phyloP scores from a whole-genome alignment of 1,284 basidiomycete species.

The Megacollybia platyphylla region DNA sequence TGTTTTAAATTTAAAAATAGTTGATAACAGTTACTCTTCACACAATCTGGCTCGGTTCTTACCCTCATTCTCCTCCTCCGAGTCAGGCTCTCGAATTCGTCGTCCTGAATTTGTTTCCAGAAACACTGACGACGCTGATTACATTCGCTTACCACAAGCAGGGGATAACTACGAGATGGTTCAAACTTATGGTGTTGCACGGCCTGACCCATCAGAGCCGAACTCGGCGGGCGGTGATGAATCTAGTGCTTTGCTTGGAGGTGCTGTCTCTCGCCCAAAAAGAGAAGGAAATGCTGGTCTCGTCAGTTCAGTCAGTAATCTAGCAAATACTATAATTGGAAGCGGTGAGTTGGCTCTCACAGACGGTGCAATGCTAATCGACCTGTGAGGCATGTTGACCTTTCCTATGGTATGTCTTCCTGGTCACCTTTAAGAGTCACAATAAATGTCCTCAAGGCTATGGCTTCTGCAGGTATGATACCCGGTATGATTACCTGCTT shows the following conservation, averaged over 20 bases:
- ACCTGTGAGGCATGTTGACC: constrained; percentile 60
- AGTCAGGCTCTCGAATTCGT: not conserved
- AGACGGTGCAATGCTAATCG: not conserved
- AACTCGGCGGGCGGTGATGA: constrained; percentile 19
- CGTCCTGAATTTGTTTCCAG: not conserved
- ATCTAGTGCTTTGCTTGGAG: constrained; percentile 40
- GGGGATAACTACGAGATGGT: constrained; percentile 35
- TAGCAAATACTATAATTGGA: constrained; percentile 82
- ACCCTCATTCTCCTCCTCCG: constrained; percentile 5
- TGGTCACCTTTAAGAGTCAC: constrained; percentile 1
- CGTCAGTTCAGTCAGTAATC: constrained; percentile 59
- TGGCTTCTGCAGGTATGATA: constrained; percentile 77
- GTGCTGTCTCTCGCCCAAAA: constrained; percentile 17
- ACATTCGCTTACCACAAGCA: constrained; percentile 1
- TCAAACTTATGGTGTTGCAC: constrained; percentile 46
- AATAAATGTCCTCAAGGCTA: constrained; percentile 35
- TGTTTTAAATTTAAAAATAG: too few relatives aligned
- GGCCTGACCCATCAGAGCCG: constrained; percentile 15
- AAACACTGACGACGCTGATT: not conserved
- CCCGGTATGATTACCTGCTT: constrained; percentile 83
- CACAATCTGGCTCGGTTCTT: constrained; percentile 14
- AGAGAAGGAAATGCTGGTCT: constrained; percentile 55
- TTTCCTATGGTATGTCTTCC: constrained; percentile 54
- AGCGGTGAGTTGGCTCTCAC: constrained; percentile 43
- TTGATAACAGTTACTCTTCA: too few relatives aligned